phyloP scores from a whole-genome alignment of 2,329 filamentous ascomycete species.

The Nakataea oryzae region DNA sequence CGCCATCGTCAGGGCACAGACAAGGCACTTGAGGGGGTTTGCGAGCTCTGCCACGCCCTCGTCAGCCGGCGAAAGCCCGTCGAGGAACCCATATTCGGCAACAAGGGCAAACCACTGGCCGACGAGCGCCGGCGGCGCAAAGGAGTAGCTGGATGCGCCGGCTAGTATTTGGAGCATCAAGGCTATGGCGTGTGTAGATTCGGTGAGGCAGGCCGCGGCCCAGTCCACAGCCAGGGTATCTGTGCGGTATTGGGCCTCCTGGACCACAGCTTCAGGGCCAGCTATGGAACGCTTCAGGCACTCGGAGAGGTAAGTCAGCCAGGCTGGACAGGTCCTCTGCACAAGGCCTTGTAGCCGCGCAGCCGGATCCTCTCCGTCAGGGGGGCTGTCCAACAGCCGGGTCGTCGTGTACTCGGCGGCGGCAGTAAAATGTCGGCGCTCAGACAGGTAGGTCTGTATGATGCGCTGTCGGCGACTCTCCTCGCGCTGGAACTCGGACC shows the following conservation, averaged over 20 bases:
- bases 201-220: slow-evolving; percentile 52
- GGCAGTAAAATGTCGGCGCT: slow-evolving; percentile 59
- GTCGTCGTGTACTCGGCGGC: slow-evolving; percentile 46
- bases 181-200: slow-evolving; percentile 62
- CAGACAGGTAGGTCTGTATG: slow-evolving; percentile 59
- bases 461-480: slow-evolving; percentile 57
- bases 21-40: slow-evolving; percentile 57
- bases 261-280: slow-evolving; percentile 36
- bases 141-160: slow-evolving; percentile 33
- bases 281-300: slow-evolving; percentile 38
- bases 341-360: slow-evolving; percentile 9
- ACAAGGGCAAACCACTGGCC: slow-evolving; percentile 68
- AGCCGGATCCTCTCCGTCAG: slow-evolving; percentile 11
- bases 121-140: slow-evolving; percentile 48
- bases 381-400: slow-evolving; percentile 27
- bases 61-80: slow-evolving; percentile 40
- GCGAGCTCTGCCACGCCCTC: slow-evolving; percentile 38
- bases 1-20: slow-evolving; percentile 59
- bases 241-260: slow-evolving; percentile 35
- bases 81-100: slow-evolving; percentile 58
- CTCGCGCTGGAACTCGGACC: slow-evolving; percentile 49
- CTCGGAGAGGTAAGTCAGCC: slow-evolving; percentile 33
- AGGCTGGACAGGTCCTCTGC: slow-evolving; percentile 21
- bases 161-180: slow-evolving; percentile 66
- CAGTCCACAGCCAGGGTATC: slow-evolving; percentile 49